Evolutionary conservation across 306 rosid genomes (phyloP), one percentile per base, ranked within the genome.

Genomic region (Boehmeria nivea): DNA sequence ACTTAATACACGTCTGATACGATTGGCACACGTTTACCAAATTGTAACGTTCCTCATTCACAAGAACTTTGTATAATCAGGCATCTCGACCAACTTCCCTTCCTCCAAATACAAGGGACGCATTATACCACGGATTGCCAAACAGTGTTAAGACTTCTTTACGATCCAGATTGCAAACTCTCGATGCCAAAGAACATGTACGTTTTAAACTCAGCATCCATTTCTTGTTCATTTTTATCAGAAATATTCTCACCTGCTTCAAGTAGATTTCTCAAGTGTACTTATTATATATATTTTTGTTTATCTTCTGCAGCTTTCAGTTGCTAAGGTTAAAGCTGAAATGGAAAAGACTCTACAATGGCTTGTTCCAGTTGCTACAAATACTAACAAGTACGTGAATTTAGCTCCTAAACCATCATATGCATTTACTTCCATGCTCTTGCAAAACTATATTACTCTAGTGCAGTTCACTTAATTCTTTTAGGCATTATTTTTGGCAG

Each of bases 341-440:
- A 76, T 88, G 84, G 89, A 88, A 13, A 85, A 81, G 65, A 83
- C 68, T 49, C 86, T 93, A 33, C 67, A 66, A 36, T 93, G 96
- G 96, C 88, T 93, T 60, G 77, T 76, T 63, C 96, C 96, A 15
- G 54, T 83, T 40, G 89, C 99, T 39, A 69, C 86, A 44, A 85
- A 83, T 69, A 93, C 99, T 8, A 74, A 56, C 69, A 91, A 70
- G 98, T 91, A 75, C 45, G 95, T 66, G 63, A 38, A 45, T 48
- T 60, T 53, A 21, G 19, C 38, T n/a, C 44, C 13, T 16, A 11
- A 6, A 14, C 43, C 2, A 3, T 59, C n/a, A 11, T 9, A 15
- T 24, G 10, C 3, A 20, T 8, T n/a, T 49, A 40, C 31, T 23
- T 24, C 38, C 27, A n/a, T 58, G n/a, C n/a, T n/a, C n/a, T n/a